Evolutionary conservation across 1,139 yeast genomes (phyloP).

Genomic region (Petasospora fabianii): DNA sequence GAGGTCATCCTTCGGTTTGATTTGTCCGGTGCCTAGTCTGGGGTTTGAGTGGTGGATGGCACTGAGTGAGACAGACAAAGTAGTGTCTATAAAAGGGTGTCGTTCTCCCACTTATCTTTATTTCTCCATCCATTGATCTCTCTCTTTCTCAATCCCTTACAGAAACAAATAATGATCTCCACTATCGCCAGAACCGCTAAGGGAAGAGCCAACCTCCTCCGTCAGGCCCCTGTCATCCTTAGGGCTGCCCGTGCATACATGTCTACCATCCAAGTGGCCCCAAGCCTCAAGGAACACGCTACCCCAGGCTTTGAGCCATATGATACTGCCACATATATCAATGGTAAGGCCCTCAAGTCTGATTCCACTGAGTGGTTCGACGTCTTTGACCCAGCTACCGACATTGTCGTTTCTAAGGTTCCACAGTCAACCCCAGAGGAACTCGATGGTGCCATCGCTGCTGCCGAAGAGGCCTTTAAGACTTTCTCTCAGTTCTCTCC

Average conservation of each 20-base stretch:
- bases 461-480: conserved; percentile 61
- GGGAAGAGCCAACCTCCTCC: conserved; percentile 8
- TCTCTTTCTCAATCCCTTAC: too few species aligned
- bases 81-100: not conserved
- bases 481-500: conserved; percentile 57
- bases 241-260: conserved; percentile 11
- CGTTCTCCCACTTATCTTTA: not conserved
- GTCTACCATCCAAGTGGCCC: conserved; percentile 10
- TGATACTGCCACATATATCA: conserved; percentile 48
- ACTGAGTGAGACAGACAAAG: too few species aligned
- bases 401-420: conserved; percentile 58
- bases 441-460: conserved; percentile 60
- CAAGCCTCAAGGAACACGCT: conserved; percentile 31
- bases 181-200: conserved; percentile 9
- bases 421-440: conserved; percentile 71
- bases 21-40: not conserved
- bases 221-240: conserved; percentile 4
- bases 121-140: not conserved
- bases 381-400: conserved; percentile 75
- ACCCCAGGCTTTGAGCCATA: conserved; percentile 39
- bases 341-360: conserved; percentile 57
- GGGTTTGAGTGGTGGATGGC: too few species aligned
- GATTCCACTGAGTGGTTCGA: conserved; percentile 61
- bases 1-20: not conserved
- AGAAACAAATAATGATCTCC: conserved; percentile 12